Percentiles rank a stretch among this genome's conserved stretches.
Evolutionary conservation across 1,284 basidiomycete species (phyloP).

Genomic region (Puccinia triticina): DNA sequence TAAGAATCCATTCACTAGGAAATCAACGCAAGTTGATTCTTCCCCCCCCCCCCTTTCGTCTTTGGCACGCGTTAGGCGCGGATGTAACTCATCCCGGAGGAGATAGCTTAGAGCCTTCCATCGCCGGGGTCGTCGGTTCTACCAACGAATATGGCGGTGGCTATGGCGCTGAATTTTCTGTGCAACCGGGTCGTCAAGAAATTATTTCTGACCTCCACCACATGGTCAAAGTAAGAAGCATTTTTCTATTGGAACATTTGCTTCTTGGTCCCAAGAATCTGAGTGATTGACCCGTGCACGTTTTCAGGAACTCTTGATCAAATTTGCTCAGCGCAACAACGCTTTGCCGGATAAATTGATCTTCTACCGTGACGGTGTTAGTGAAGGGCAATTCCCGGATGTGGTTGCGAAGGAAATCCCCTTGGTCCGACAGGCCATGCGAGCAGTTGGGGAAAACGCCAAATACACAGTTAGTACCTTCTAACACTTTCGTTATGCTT

Average conservation of each 20-base stretch:
- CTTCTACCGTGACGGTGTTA: conserved; percentile 64
- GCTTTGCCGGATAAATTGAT: conserved; percentile 60
- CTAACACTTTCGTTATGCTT: conserved; percentile 11
- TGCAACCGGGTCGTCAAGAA: conserved; percentile 62
- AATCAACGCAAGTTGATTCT: background rate
- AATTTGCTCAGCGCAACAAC: conserved; percentile 58
- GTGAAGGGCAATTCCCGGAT: conserved; percentile 63
- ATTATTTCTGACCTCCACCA: conserved; percentile 59
- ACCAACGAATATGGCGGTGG: conserved; percentile 60
- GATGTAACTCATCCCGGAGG: conserved; percentile 50
- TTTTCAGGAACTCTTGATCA: conserved; percentile 55
- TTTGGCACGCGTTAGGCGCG: conserved; percentile 17
- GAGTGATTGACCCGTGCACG: background rate
- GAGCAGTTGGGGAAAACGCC: background rate
- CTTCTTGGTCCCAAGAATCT: background rate
- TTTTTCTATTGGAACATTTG: background rate
- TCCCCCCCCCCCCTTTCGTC: background rate
- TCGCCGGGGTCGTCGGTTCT: conserved; percentile 63
- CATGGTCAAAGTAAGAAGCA: conserved; percentile 55
- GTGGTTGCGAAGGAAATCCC: conserved; percentile 58
- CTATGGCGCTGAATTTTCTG: conserved; percentile 61
- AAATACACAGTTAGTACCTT: conserved; percentile 19
- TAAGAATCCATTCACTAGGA: background rate
- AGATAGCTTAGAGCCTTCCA: conserved; percentile 61
- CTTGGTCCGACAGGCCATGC: conserved; percentile 37